Evolutionary conservation across 1,284 basidiomycete species (phyloP).

Genomic region (Taiwanofungus camphoratus): DNA sequence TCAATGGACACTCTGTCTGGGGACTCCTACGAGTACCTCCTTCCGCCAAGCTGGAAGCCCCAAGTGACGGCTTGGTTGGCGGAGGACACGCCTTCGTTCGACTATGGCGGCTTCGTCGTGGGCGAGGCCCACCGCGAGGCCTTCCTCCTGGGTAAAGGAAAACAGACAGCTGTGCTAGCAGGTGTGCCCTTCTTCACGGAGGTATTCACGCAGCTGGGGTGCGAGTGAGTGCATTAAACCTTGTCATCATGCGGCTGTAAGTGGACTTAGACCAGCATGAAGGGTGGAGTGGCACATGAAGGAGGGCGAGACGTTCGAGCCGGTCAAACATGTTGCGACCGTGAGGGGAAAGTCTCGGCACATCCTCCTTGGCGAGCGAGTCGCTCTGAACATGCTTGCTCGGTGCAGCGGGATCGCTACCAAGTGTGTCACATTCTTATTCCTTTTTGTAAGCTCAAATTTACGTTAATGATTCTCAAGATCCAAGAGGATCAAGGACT

Average conservation of each 20-base stretch:
- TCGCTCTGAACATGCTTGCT: constrained; percentile 92
- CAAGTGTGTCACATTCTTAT: constrained; percentile 48
- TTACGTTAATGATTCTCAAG: constrained; percentile 33
- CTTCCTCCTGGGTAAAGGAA: constrained; percentile 85
- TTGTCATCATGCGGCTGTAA: background rate
- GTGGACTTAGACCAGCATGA: constrained; percentile 6
- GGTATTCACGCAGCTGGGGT: constrained; percentile 86
- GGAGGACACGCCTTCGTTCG: constrained; percentile 95
- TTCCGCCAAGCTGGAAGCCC: constrained; percentile 88
- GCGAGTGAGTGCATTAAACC: constrained; percentile 58
- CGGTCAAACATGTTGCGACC: constrained; percentile 86
- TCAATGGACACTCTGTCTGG: too few relatives aligned
- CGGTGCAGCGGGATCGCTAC: constrained; percentile 97
- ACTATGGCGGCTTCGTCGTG: constrained; percentile 97
- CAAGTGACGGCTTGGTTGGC: constrained; percentile 82
- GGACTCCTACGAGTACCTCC: constrained; percentile 61
- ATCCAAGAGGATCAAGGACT: constrained; percentile 75
- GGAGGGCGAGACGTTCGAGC: constrained; percentile 79
- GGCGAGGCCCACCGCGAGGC: constrained; percentile 87
- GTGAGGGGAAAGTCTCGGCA: constrained; percentile 87
- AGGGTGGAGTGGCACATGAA: constrained; percentile 91
- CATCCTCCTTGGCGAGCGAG: constrained; percentile 90
- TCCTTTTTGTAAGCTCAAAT: constrained; percentile 1
- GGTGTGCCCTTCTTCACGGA: constrained; percentile 96
- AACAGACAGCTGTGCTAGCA: constrained; percentile 75